A percentile compares a stretch with the other conserved stretches of the same genome.
phyloP scores from a whole-genome alignment of 2,329 filamentous ascomycete genomes.

The Chaetomium strumarium region DNA sequence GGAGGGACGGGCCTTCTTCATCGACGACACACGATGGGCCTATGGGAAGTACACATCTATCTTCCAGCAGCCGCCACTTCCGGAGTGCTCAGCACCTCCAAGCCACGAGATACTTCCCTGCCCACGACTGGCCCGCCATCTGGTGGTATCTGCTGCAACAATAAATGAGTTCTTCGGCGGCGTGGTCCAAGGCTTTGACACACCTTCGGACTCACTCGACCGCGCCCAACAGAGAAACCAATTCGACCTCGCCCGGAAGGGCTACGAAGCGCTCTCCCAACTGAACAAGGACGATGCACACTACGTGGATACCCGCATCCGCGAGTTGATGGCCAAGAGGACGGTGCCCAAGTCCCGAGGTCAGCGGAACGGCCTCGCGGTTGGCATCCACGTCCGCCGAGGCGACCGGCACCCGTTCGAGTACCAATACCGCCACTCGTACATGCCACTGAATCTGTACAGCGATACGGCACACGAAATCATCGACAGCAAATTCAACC shows the following conservation, averaged over 20 bases:
- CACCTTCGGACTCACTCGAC: constrained; percentile 39
- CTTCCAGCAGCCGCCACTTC: constrained; percentile 61
- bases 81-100: constrained; percentile 65
- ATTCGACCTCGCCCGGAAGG: constrained; percentile 61
- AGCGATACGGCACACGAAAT: constrained; percentile 52
- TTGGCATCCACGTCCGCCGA: constrained; percentile 74
- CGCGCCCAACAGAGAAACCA: constrained; percentile 53
- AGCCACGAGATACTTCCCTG: constrained; percentile 72
- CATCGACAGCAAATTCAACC: constrained; percentile 45
- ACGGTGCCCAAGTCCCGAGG: constrained; percentile 28
- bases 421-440: constrained; percentile 69
- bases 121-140: constrained; percentile 66
- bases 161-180: constrained; percentile 56
- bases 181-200: constrained; percentile 47
- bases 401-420: constrained; percentile 75
- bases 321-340: constrained; percentile 45
- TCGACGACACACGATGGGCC: constrained; percentile 78
- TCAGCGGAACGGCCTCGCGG: constrained; percentile 45
- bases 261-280: constrained; percentile 70
- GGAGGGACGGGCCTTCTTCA: constrained; percentile 71
- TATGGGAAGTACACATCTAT: constrained; percentile 71
- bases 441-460: constrained; percentile 69
- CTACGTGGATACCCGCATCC: constrained; percentile 57
- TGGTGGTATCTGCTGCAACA: constrained; percentile 68
- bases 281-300: constrained; percentile 58